Evolutionary conservation across 352 stramenopile genomes (phyloP).

Genomic region (Globisporangium irregulare): DNA sequence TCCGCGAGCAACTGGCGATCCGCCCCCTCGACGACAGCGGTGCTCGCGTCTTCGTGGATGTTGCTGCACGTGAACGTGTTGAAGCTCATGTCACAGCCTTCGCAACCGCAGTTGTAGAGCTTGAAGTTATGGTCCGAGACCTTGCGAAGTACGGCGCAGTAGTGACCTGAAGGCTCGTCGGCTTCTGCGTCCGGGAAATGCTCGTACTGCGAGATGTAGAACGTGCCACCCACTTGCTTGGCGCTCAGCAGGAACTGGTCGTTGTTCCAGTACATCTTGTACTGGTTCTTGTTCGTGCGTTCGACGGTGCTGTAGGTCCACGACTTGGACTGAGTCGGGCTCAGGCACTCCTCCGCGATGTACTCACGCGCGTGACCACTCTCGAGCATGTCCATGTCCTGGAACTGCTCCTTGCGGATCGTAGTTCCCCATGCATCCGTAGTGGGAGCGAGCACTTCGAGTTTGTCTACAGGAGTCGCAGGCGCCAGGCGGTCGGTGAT

Average conservation of each 20-base stretch:
- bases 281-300: slow-evolving; percentile 82
- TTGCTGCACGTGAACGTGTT: slow-evolving; percentile 84
- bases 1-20: slow-evolving; percentile 82
- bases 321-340: slow-evolving; percentile 67
- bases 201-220: slow-evolving; percentile 90
- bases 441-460: slow-evolving; percentile 17
- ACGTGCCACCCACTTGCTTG: slow-evolving; percentile 77
- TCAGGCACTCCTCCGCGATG: slow-evolving; percentile 80
- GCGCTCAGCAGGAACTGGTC: slow-evolving; percentile 82
- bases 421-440: slow-evolving; percentile 52
- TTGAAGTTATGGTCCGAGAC: slow-evolving; percentile 81
- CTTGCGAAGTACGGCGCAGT: slow-evolving; percentile 78
- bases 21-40: slow-evolving; percentile 35
- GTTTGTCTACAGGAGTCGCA: slow-evolving; percentile 20
- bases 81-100: slow-evolving; percentile 85
- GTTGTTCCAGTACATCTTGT: slow-evolving; percentile 88
- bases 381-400: slow-evolving; percentile 87
- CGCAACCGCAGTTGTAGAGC: slow-evolving; percentile 83
- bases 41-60: slow-evolving; percentile 44
- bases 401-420: slow-evolving; percentile 67
- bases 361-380: slow-evolving; percentile 76
- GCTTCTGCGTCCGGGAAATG: slow-evolving; percentile 70
- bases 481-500: slow-evolving; percentile 33
- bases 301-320: slow-evolving; percentile 83
- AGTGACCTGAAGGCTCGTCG: slow-evolving; percentile 58